Evolutionary conservation across 208 protist species (phyloP), one percentile per base, ranked within the genome.

Genomic region (Polymyxa betae): DNA sequence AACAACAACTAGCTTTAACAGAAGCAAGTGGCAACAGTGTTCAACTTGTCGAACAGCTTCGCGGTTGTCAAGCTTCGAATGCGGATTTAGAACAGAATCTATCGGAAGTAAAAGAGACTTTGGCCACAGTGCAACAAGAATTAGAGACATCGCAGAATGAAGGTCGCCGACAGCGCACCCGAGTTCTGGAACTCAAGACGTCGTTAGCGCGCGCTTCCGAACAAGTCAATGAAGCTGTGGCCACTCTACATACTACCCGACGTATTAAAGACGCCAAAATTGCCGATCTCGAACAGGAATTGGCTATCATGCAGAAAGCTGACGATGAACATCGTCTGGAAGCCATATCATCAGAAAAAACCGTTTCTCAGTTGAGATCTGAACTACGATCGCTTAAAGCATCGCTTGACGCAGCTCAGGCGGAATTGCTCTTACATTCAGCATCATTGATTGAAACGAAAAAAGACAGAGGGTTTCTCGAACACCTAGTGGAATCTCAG

Each of bases 171-270:
- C 16, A 82, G n/a, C 72, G 72, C 72, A 40, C 35, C 16, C n/a
- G 40, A 5, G 35, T 40, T n/a, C 16, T n/a, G 16, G 72, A 82
- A 43, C 72, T 82, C 16, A 82, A 82, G 72, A 82, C 40, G 72
- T 5, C n/a, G 16, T 43, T 82, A 16, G n/a, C 72, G 5, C 5
- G 35, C 16, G 16, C 16, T 12, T 20, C 10, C 40, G 35, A 82
- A 5, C 72, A 82, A n/a, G 72, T 82, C n/a, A n/a, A 82, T 35
- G 72, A 82, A n/a, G 16, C 35, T 5, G 12, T 82, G 72, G 35
- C 72, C 35, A 38, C 72, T 5, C 40, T 82, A 20, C 72, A 82
- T 5, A 82, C 5, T n/a, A 35, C 72, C 5, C 72, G 72, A 12
- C 5, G 35, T 5, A 43, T n/a, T 5, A 82, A 82, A n/a, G 72